Conservation (phyloP, 73 alveolate species). For the Paramecium octaurelia region DNA sequence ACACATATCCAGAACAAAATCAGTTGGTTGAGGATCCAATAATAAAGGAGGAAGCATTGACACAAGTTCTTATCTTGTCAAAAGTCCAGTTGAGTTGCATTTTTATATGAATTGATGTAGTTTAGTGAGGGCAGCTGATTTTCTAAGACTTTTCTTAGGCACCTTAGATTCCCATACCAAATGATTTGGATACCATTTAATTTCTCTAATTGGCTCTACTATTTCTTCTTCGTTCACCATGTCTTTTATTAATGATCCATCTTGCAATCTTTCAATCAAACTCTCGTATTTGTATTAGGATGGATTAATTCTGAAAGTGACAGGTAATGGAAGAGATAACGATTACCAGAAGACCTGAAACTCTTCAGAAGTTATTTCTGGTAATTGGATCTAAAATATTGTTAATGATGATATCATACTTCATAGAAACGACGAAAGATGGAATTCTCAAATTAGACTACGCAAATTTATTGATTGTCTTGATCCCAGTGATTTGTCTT, state of each 20-base stretch:
- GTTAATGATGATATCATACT: not conserved
- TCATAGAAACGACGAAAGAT: not conserved
- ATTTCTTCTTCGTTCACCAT: slow-evolving; percentile 52
- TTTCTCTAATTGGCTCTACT: slow-evolving; percentile 64
- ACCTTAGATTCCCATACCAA: slow-evolving; percentile 84
- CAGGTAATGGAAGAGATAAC: slow-evolving; percentile 75
- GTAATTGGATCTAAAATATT: slow-evolving; percentile 62
- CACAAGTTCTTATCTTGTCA: slow-evolving; percentile 96
- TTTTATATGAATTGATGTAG: slow-evolving; percentile 84
- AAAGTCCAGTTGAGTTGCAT: slow-evolving; percentile 89
- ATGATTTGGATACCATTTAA: slow-evolving; percentile 80
- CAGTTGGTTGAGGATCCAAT: slow-evolving; percentile 74
- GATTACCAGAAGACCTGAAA: slow-evolving; percentile 63
- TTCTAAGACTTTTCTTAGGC: slow-evolving; percentile 83
- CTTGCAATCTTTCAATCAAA: slow-evolving; percentile 49
- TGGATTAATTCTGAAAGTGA: slow-evolving; percentile 78
- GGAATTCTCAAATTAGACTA: not conserved
- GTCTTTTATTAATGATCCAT: slow-evolving; percentile 52
- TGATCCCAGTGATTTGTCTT: slow-evolving; percentile 40
- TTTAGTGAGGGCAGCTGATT: slow-evolving; percentile 74
- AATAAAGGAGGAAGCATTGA: slow-evolving; percentile 97
- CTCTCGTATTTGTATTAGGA: slow-evolving; percentile 23
- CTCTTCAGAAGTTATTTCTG: slow-evolving; percentile 60
- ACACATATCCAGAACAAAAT: slow-evolving; percentile 91
- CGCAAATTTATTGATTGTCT: not conserved